Percentiles rank a stretch among this genome's conserved stretches.
These are phyloP conservation scores for Leccinum variicolor DNA, from an alignment of 768 basidiomycete genomes.

Conservation along the genomic window DNA sequence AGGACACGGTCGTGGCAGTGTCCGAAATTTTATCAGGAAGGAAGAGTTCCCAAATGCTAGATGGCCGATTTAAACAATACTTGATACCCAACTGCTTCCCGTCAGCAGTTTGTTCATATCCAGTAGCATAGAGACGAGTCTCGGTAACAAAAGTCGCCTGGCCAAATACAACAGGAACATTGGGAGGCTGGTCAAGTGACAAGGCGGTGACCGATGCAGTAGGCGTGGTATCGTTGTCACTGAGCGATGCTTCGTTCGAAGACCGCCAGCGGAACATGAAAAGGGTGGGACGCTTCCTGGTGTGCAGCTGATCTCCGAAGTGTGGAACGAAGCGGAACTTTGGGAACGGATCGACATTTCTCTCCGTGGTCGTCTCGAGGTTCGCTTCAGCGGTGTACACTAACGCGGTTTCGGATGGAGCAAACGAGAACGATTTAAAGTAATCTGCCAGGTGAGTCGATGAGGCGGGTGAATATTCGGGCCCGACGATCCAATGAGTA, in stretches of 20 bases:
- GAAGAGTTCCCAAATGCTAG: conserved; percentile 50
- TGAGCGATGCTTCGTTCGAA: background rate
- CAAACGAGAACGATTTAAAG: conserved; percentile 51
- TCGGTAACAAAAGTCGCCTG: conserved; percentile 51
- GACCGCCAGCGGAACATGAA: conserved; percentile 53
- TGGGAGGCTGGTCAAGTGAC: conserved; percentile 6
- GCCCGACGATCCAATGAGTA: background rate
- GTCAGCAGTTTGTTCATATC: conserved; percentile 57
- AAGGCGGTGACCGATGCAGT: conserved; percentile 11
- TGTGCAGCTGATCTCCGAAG: conserved; percentile 61
- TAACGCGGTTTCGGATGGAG: conserved; percentile 47
- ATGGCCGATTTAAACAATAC: conserved; percentile 56
- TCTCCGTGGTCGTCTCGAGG: conserved; percentile 11
- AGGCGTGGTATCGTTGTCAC: conserved; percentile 4
- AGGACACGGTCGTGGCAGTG: conserved; percentile 11
- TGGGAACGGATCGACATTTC: conserved; percentile 26
- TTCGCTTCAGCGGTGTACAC: conserved; percentile 63
- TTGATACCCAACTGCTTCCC: conserved; percentile 57
- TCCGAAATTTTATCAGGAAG: conserved; percentile 2
- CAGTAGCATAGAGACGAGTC: conserved; percentile 51
- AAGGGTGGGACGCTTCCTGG: conserved; percentile 48
- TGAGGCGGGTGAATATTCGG: conserved; percentile 1
- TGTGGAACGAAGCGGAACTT: conserved; percentile 56
- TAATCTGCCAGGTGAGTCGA: conserved; percentile 37
- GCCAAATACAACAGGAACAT: conserved; percentile 41